phyloP scores from a whole-genome alignment of 169 alveolate genomes.

The Eimeria mitis region DNA sequence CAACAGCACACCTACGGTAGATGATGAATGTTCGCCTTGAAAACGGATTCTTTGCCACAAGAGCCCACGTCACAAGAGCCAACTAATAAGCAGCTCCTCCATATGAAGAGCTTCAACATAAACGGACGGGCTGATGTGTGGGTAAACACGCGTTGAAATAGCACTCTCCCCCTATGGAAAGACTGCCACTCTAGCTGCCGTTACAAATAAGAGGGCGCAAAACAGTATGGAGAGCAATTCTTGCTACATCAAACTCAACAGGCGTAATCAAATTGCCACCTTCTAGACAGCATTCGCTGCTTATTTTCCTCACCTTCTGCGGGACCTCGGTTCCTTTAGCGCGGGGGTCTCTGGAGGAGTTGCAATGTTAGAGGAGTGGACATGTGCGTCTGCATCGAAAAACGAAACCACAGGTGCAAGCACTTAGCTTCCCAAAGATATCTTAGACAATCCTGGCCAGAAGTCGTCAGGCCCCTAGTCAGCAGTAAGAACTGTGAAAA shows the following conservation, averaged over 20 bases:
- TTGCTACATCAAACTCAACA: not conserved
- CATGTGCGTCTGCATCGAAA: not conserved
- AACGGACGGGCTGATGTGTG: not conserved
- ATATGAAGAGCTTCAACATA: not conserved
- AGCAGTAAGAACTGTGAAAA: not conserved
- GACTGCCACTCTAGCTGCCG: not conserved
- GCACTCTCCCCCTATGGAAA: not conserved
- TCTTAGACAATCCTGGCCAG: not conserved
- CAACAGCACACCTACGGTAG: not conserved
- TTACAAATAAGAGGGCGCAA: not conserved
- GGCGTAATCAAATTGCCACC: not conserved
- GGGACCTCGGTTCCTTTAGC: not conserved
- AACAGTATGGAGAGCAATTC: not conserved
- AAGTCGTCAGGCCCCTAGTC: not conserved
- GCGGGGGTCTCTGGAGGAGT: not conserved
- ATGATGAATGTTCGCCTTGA: not conserved
- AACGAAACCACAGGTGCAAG: not conserved
- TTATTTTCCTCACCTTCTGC: slow-evolving; percentile 8
- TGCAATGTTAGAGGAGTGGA: slow-evolving; percentile 5
- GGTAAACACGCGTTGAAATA: not conserved
- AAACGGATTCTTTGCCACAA: not conserved
- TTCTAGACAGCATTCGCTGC: not conserved
- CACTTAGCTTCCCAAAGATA: not conserved
- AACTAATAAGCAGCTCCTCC: not conserved
- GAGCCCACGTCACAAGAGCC: not conserved